A percentile compares a stretch with the other conserved stretches of the same genome.
These are phyloP conservation scores for Cyclospora cayetanensis DNA, from an alignment of 169 alveolate genomes.

Conservation along the genomic window DNA sequence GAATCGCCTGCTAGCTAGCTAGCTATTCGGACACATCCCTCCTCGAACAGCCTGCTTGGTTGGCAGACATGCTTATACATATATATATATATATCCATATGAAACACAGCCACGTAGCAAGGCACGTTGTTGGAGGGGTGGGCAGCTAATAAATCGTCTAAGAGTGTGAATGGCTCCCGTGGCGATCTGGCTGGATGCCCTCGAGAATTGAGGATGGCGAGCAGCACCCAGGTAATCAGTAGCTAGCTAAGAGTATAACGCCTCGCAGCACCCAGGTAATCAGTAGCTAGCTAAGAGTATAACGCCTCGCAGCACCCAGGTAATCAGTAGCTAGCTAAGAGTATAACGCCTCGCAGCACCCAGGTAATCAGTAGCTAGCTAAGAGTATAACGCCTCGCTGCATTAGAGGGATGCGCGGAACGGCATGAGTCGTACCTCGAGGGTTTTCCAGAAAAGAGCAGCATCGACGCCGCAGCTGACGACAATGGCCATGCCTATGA, in stretches of 20 bases:
- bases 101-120: not conserved
- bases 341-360: not conserved
- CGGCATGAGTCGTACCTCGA: not conserved
- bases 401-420: too few species aligned
- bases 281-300: not conserved
- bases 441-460: not conserved
- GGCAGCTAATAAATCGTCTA: not conserved
- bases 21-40: too few species aligned
- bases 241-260: too few species aligned
- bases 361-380: not conserved
- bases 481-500: not conserved
- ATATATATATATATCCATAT: too few species aligned
- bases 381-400: too few species aligned
- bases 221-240: not conserved
- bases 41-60: too few species aligned
- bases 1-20: too few species aligned
- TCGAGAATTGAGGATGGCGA: not conserved
- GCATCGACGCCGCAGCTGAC: slow-evolving; percentile 2
- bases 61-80: too few species aligned
- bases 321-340: not conserved
- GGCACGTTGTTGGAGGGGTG: not conserved
- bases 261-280: not conserved
- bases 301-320: not conserved
- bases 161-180: not conserved
- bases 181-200: not conserved